Base-by-base conservation (phyloP, 306 rosid species). In the Styphnolobium japonicum region DNA sequence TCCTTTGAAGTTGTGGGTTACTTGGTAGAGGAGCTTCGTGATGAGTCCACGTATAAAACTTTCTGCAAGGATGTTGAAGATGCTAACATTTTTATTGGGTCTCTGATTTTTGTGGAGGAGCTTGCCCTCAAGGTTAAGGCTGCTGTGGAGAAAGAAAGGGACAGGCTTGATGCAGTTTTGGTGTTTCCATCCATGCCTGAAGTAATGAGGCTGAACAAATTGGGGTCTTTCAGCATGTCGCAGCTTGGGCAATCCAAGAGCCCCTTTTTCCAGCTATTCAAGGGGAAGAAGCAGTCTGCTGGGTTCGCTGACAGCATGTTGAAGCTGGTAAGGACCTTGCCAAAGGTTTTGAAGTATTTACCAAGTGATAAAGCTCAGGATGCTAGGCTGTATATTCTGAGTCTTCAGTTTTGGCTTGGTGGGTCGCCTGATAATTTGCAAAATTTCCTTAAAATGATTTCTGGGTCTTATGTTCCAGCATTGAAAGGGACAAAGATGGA, bases 141-240 rank as follows among this genome's bases (percentile, higher is more conserved):
- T 3, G 99, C 98, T 0, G 99, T 96, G 60, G 99, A 96, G 87
- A 90, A 89, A 66, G 91, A 93, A 22, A 82, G 98, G 78, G 99
- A 96, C 7, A 85, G 97, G 33, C 91, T 96, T 61, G 97, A 96
- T 70, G 99, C 99, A 16, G 99, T 96, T 34, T 66, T 93, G 78
- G 99, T 96, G 83, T 96, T 96, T 37, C 99, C 99, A 33, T 96
- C 99, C 72, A 96, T 96, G 99, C 99, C 99, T 46, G 98, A 96
- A 46, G 99, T 96, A 8, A 93, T 96, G 99, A 90, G 99, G 76
- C 87, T 96, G 2, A 96, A 91, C 88, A 95, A 95, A 55, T 75
- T 95, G 72, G 98, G 98, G 0, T 90, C 98, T 3, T 93, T 96
- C 71, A 93, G 96, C 52, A 96, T 91, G 98, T 85, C 98, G 0